Base-by-base conservation (phyloP, 306 rosid species). In the Delonix regia region DNA sequence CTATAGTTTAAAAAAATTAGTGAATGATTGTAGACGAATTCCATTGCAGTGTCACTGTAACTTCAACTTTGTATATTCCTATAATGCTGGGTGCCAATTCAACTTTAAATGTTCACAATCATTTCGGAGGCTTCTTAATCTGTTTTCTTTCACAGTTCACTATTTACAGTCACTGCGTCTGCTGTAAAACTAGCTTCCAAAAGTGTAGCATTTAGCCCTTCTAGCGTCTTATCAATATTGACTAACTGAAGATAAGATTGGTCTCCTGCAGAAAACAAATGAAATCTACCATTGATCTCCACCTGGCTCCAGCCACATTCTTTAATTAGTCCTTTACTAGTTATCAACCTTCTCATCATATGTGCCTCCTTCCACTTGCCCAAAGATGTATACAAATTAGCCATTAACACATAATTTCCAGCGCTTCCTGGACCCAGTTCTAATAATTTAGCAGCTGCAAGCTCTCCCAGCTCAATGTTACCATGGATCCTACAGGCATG, bases 281-380 rank as follows among this genome's bases (percentile, higher is more conserved):
- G 77, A 77, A 70, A 68, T 59, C 61, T 63, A 69, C 82, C 82
- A 34, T 74, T 34, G 62, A 83, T 68, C 86, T 90, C 92, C 66
- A 90, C 83, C 83, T 85, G 84, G 76, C 94, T 90, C 85, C 89
- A 88, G n/a, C 92, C 92, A 39, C 88, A 86, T 71, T 88, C 90
- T 85, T 89, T 92, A n/a, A 83, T 70, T 25, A 88, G 73, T 67
- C 91, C 86, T 72, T 87, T 85, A 45, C 65, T 75, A 71, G 84
- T 79, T 49, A 92, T 86, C 77, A 76, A 49, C 49, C 81, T 85
- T 74, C 93, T 76, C 59, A 82, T 86, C 65, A 15, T 57, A 80
- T 83, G 83, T 10, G 86, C 91, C 76, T 90, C 86, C 85, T 87
- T 89, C 94, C 91, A 92, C 80, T 85, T 90, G n/a, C 91, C 92